Evolutionary conservation across 2,329 filamentous ascomycete species (phyloP), one percentile per base, ranked within the genome.

Genomic region (Leptographium radiaticola): DNA sequence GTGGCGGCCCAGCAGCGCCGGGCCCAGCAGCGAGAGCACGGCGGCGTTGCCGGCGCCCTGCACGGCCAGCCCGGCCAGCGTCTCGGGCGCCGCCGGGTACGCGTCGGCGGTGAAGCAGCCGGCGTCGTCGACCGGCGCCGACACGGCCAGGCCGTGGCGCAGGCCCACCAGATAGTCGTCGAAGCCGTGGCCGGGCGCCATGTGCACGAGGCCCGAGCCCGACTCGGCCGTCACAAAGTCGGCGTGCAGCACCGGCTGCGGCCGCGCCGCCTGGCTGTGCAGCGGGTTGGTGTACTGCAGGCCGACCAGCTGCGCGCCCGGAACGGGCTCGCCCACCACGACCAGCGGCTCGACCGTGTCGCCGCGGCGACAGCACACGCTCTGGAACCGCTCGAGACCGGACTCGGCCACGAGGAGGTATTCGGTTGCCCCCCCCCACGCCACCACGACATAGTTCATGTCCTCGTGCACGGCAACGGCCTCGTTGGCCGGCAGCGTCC

Each of bases 201-300:
- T 77, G 66, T 98, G 93, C 36, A 98, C 93, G n/a, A 98, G 74
- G 12, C 93, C 93, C 30, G 91, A 89, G 51, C 93, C 93, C n/a
- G 91, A 94, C 31, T 86, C 82, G 1, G 86, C 81, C 2, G 89
- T 88, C 13, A 98, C 93, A 64, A 96, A 97, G 56, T 89, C 83
- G 3, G 89, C 93, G 58, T 87, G 80, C 47, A 97, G 79, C 33
- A 98, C 74, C 1, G 82, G 81, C 58, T 89, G 87, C 1, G 70
- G 60, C 8, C 73, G 68, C 5, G 82, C 77, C 18, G 70, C 65
- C 6, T 70, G 67, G 2, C 79, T 81, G 34, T 81, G 81, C 55
- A 95, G 79, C 16, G 80, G 76, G 62, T 93, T 87, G 40, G 71
- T 72, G 64, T 95, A 95, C 40, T 77, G 71, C 2, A 85, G 72